phyloP scores from a whole-genome alignment of 345 rosid genomes.

The Xanthoceras sorbifolium region DNA sequence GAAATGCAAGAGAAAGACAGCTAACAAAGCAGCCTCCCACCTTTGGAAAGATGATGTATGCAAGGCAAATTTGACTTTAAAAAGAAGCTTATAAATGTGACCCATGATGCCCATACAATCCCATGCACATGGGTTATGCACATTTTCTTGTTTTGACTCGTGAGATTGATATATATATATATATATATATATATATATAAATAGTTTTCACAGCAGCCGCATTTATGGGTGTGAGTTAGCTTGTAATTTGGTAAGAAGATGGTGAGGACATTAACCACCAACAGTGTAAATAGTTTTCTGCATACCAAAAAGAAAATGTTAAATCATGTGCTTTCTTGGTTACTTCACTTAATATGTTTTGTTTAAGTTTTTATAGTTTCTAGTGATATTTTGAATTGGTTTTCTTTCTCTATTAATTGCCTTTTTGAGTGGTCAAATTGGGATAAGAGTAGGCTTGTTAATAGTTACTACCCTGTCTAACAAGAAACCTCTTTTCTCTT shows the following conservation, averaged over 20 bases:
- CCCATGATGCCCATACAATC: background rate
- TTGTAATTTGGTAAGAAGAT: constrained; percentile 34
- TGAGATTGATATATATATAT: background rate
- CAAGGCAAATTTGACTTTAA: background rate
- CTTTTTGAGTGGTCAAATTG: constrained; percentile 1
- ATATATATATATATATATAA: background rate
- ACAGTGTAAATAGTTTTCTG: background rate
- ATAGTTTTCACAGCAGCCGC: background rate
- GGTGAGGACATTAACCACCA: constrained; percentile 34
- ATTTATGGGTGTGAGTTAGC: constrained; percentile 32
- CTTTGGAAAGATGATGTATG: background rate
- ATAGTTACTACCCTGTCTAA: background rate
- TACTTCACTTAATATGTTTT: background rate
- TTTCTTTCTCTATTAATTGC: background rate
- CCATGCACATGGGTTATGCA: background rate
- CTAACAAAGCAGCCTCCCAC: background rate
- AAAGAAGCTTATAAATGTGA: background rate
- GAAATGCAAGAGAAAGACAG: background rate
- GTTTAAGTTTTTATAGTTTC: background rate
- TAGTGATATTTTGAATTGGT: background rate
- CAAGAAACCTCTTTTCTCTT: background rate
- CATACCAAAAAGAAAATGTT: background rate
- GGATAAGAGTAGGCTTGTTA: constrained; percentile 9
- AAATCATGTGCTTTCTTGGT: constrained; percentile 11
- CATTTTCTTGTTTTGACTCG: constrained; percentile 30